These are phyloP conservation scores for Monosporascus ibericus DNA, from an alignment of 2,329 filamentous ascomycete species.

Conservation along the genomic window DNA sequence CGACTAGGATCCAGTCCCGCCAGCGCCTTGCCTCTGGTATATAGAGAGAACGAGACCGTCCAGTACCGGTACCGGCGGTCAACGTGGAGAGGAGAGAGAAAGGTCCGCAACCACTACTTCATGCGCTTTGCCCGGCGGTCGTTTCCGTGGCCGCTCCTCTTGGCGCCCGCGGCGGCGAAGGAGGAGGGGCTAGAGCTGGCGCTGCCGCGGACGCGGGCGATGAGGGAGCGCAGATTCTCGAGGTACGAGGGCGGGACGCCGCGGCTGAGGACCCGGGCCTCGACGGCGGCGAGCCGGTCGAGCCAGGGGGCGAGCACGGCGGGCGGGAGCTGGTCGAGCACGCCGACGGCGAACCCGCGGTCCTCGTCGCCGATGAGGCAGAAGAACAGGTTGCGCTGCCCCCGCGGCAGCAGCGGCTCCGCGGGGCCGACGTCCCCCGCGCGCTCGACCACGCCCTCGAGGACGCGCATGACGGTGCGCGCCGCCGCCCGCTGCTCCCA, in stretches of 20 bases:
- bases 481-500: slow-evolving; percentile 40
- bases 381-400: slow-evolving; percentile 41
- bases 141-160: slow-evolving; percentile 15
- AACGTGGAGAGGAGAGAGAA: too few species aligned
- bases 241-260: slow-evolving; percentile 23
- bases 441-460: slow-evolving; percentile 36
- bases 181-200: slow-evolving; percentile 4
- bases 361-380: slow-evolving; percentile 40
- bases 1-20: background rate
- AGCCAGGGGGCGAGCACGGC: slow-evolving; percentile 13
- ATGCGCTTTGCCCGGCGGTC: slow-evolving; percentile 18
- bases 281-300: slow-evolving; percentile 27
- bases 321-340: slow-evolving; percentile 26
- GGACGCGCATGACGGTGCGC: slow-evolving; percentile 41
- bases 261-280: slow-evolving; percentile 18
- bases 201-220: slow-evolving; percentile 19
- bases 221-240: slow-evolving; percentile 23
- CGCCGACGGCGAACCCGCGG: slow-evolving; percentile 38
- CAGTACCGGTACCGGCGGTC: too few species aligned
- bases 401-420: slow-evolving; percentile 6
- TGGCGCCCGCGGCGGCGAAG: slow-evolving; percentile 10
- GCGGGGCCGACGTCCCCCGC: slow-evolving; percentile 30
- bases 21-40: too few species aligned
- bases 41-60: too few species aligned
- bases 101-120: slow-evolving; percentile 8